Percentiles rank a stretch among this genome's conserved stretches.
phyloP scores from a whole-genome alignment of 2,329 filamentous ascomycete species.

The Furcasterigmium sp. region DNA sequence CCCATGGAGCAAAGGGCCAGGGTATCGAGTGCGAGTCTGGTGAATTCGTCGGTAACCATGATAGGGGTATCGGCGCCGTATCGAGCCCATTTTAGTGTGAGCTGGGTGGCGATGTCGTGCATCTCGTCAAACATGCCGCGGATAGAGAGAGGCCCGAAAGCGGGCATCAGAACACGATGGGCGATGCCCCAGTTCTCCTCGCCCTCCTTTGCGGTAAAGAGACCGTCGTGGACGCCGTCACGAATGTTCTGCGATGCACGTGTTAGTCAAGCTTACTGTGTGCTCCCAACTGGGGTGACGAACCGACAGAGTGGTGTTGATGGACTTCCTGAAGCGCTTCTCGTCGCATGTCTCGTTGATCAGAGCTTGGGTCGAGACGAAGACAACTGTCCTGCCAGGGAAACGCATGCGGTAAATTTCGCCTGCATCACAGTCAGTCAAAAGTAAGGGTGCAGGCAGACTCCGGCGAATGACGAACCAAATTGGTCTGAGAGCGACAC shows the following conservation, averaged over 20 bases:
- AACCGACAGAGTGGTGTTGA: slow-evolving; percentile 31
- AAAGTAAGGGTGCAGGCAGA: too few relatives aligned
- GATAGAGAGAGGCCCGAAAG: slow-evolving; percentile 65
- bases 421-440: slow-evolving; percentile 30
- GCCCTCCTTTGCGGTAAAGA: slow-evolving; percentile 14
- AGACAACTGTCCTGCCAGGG: slow-evolving; percentile 38
- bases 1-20: slow-evolving; percentile 56
- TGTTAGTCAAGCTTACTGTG: too few relatives aligned
- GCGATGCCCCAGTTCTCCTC: slow-evolving; percentile 41
- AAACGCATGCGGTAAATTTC: slow-evolving; percentile 55
- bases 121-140: slow-evolving; percentile 50
- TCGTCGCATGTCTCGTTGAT: slow-evolving; percentile 62
- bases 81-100: slow-evolving; percentile 51
- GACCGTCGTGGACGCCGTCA: slow-evolving; percentile 41
- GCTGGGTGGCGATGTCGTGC: slow-evolving; percentile 45
- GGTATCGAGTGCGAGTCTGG: slow-evolving; percentile 56
- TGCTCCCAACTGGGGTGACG: too few relatives aligned
- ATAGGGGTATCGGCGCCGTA: slow-evolving; percentile 37
- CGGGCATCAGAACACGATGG: slow-evolving; percentile 60
- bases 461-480: slow-evolving; percentile 48
- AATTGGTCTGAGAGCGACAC: slow-evolving; percentile 57
- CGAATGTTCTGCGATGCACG: slow-evolving; percentile 32
- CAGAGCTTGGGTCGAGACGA: slow-evolving; percentile 49
- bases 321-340: slow-evolving; percentile 56
- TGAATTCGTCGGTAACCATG: slow-evolving; percentile 52